Base-by-base conservation (phyloP, 2,329 filamentous ascomycete genomes). In the Didymella arachidicola region DNA sequence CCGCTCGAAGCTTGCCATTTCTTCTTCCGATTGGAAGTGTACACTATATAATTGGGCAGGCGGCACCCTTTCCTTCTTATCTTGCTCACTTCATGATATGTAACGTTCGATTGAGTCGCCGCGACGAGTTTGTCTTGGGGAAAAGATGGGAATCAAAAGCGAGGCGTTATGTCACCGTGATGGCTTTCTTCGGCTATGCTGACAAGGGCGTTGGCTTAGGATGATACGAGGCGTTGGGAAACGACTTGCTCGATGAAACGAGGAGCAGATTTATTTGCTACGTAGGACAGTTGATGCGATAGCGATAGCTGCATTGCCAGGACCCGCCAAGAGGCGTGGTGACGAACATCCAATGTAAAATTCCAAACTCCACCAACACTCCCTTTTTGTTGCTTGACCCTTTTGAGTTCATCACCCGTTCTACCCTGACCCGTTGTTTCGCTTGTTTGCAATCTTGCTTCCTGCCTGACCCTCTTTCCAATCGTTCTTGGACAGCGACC, bases 11-110 rank as follows among this genome's bases (percentile, higher is more conserved):
- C 53, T 29, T 22, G 65, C 67, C 65, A 67, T 65, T 64, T 59
- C 39, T 67, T 65, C 59, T 59, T 53, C 51, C 29, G 45, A 44
- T 46, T 46, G 59, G 62, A 64, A 66, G 59, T 72, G 72, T 74
- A 73, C 66, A 73, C 66, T 69, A 75, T 75, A 67, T 75, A 74
- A 74, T 74, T 57, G 34, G 53, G 58, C 54, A 18, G 43, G 47
- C 58, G 54, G 49, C 34, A 53, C 46, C 18, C 16, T 53, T 47
- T 61, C 42, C 46, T 57, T 59, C 57, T 59, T 59, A 45, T 54
- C 49, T 50, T 58, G 32, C 49, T 53, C 59, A 54, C 38, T 46
- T 50, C 50, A 47, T 43, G 57, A 60, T 44, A 42, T 60, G 43
- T 60, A 55, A 56, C 57, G 57, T 55, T 52, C 57, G 12, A 51